Conservation (phyloP, 495 filamentous ascomycete genomes). For the Xylaria bambusicola region DNA sequence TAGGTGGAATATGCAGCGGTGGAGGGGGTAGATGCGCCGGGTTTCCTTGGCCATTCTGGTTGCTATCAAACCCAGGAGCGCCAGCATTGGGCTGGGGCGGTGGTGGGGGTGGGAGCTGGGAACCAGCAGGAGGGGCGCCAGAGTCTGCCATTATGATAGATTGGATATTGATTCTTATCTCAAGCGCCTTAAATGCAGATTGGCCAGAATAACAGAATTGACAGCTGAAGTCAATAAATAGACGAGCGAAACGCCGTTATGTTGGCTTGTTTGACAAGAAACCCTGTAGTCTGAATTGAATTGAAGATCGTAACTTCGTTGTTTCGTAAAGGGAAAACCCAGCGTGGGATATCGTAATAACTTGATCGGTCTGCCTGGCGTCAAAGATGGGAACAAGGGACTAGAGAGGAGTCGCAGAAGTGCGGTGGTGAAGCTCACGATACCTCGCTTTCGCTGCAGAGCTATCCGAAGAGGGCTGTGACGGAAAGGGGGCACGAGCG, state of each 20-base stretch:
- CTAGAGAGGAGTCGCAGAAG: constrained; percentile 19
- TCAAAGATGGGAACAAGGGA: not conserved
- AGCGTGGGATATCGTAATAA: constrained; percentile 14
- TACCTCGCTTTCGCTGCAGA: constrained; percentile 10
- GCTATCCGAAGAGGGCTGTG: constrained; percentile 23
- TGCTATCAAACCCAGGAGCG: constrained; percentile 70
- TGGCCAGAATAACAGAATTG: not conserved
- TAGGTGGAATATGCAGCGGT: constrained; percentile 91
- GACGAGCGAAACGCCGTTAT: not conserved
- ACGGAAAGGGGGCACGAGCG: constrained; percentile 22
- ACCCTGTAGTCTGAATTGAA: not conserved
- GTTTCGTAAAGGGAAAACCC: not conserved
- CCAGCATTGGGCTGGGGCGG: constrained; percentile 67
- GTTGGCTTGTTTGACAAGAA: not conserved
- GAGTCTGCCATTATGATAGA: constrained; percentile 66
- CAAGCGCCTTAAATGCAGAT: not conserved
- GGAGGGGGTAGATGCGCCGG: constrained; percentile 91
- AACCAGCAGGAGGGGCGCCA: constrained; percentile 53
- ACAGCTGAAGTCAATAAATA: constrained; percentile 10
- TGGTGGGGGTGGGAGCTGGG: constrained; percentile 64
- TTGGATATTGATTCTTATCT: constrained; percentile 6
- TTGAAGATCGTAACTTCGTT: constrained; percentile 13
- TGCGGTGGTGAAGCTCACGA: constrained; percentile 28
- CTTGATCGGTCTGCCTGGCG: not conserved
- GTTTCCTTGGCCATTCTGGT: constrained; percentile 67